Evolutionary conservation across 768 basidiomycete species (phyloP), one percentile per base, ranked within the genome.

Genomic region (Lentinula edodes): DNA sequence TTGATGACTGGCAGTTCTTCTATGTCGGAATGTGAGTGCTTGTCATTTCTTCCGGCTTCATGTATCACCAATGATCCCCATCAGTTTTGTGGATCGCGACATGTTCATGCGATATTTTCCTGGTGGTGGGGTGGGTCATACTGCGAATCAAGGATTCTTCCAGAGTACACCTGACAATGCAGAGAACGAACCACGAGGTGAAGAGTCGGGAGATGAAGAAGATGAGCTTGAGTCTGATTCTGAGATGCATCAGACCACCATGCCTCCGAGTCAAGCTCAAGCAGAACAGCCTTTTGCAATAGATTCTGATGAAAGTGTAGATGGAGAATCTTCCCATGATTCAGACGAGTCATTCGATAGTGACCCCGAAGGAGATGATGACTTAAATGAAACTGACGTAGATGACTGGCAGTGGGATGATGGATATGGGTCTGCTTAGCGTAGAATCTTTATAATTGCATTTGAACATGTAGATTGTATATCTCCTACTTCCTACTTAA

Each of bases 1-100:
- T 56, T 1, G 13, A 72, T 5, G 75, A 74, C 36, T 75, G 66
- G 65, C 23, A 61, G 18, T 66, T 58, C 61, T 73, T 67, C 43
- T 73, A 70, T 63, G 70, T 76, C 0, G 71, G 69, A 36, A 65
- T 70, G 75, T 75, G 57, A 54, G 68, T 68, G 0, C 28, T 15
- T 7, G 41, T 34, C 5, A 42, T 41, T 61, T 18, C 10, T 20
- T 6, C 42, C 20, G 32, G 52, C 10, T 50, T 28, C 12, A 13
- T 16, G 2, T 42, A 23, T 36, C n/a, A 9, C 16, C 3, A 15
- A 5, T 51, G 0, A 28, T 39, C 38, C 2, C 12, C 36, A 16
- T 36, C 52, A 70, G 69, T 8, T 66, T 66, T 32, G 64, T 66
- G 10, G 69, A 70, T 41, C 56, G 68, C 4, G 69, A 72, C 59